Evolutionary conservation across 2,329 filamentous ascomycete species (phyloP).

Genomic region (Chalaropsis ovoidea): DNA sequence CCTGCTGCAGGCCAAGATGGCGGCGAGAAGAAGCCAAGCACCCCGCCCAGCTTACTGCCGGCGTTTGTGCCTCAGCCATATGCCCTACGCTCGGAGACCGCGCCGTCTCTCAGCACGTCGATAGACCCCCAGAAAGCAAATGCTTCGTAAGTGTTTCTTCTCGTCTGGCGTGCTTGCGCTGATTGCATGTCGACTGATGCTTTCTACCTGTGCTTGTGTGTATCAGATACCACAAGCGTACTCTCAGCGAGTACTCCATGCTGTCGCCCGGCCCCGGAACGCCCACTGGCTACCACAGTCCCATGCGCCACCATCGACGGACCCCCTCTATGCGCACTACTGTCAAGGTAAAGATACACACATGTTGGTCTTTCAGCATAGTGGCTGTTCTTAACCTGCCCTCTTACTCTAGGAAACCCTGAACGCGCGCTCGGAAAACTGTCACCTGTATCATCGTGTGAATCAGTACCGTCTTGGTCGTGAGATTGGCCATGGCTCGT

Average conservation of each 20-base stretch:
- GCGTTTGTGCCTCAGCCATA: constrained; percentile 18
- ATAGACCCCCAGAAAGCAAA: constrained; percentile 3
- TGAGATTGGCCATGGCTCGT: constrained; percentile 94
- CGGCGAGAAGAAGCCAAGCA: background rate
- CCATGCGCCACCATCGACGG: constrained; percentile 47
- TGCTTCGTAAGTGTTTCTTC: constrained; percentile 16
- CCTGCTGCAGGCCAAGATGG: constrained; percentile 1
- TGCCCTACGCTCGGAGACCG: constrained; percentile 17
- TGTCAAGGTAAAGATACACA: constrained; percentile 40
- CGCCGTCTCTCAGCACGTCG: background rate
- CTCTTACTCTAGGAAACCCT: constrained; percentile 61
- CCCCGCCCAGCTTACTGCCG: constrained; percentile 16
- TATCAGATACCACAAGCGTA: constrained; percentile 24
- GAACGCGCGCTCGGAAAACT: constrained; percentile 80
- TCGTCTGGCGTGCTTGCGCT: background rate
- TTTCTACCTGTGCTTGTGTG: background rate
- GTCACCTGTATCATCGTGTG: constrained; percentile 76
- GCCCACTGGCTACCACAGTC: constrained; percentile 33
- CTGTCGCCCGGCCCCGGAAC: constrained; percentile 19
- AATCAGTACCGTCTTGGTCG: constrained; percentile 92
- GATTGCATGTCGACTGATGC: background rate
- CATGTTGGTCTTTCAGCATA: constrained; percentile 3
- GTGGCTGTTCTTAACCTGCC: background rate
- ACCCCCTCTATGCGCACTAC: constrained; percentile 49
- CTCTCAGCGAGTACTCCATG: constrained; percentile 23